Conservation (phyloP, 2,329 filamentous ascomycete species). For the Fusarium paranaense region DNA sequence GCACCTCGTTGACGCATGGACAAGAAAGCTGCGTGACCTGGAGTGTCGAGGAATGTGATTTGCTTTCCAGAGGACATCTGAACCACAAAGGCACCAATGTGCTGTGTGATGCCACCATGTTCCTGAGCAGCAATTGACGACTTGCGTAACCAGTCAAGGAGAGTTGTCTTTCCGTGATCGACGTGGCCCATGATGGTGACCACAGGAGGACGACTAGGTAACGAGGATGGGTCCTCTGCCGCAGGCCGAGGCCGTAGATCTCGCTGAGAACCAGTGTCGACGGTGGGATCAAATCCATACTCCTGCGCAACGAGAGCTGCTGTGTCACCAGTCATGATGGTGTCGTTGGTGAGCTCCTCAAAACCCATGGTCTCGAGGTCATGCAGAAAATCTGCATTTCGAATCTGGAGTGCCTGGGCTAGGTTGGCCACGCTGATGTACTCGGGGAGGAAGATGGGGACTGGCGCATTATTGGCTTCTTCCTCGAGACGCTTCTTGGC, state of each 20-base stretch:
- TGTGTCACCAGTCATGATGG: constrained; percentile 90
- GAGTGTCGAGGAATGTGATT: constrained; percentile 97
- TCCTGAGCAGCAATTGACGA: constrained; percentile 92
- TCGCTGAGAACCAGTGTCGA: constrained; percentile 72
- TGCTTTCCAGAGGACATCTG: constrained; percentile 85
- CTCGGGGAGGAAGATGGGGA: constrained; percentile 83
- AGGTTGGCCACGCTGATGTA: constrained; percentile 91
- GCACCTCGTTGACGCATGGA: constrained; percentile 96
- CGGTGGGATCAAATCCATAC: constrained; percentile 88
- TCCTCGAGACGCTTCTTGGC: constrained; percentile 54
- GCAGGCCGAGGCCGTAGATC: constrained; percentile 80
- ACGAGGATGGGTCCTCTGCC: constrained; percentile 72
- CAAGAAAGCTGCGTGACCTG: constrained; percentile 94
- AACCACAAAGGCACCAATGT: constrained; percentile 97
- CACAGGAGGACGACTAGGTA: constrained; percentile 86
- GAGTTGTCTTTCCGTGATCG: constrained; percentile 97
- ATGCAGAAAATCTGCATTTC: constrained; percentile 75
- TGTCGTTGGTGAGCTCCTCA: constrained; percentile 83
- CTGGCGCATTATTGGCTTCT: constrained; percentile 55
- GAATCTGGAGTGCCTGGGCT: constrained; percentile 78
- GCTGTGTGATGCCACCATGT: constrained; percentile 97
- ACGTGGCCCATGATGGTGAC: constrained; percentile 99
- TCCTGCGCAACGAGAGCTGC: constrained; percentile 91
- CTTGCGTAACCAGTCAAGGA: constrained; percentile 92
- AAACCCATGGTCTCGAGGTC: constrained; percentile 91